A percentile compares a stretch with the other conserved stretches of the same genome.
Evolutionary conservation across 805 yeast species (phyloP).

Genomic region (Ogataea wickerhamii): DNA sequence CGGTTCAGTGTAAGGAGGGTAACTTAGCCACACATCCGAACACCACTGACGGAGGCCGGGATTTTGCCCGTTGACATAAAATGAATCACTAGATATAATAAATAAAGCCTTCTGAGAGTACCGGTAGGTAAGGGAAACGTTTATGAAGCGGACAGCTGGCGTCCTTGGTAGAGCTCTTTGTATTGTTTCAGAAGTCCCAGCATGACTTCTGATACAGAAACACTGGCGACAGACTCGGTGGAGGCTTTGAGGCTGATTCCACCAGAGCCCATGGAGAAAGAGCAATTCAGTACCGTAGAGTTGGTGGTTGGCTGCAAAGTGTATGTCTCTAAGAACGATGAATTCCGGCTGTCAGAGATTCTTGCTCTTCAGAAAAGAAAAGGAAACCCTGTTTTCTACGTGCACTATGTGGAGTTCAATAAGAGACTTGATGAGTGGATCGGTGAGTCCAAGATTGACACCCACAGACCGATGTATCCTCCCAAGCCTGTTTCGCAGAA

Average conservation of each 20-base stretch:
- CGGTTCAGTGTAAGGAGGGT: too few species aligned
- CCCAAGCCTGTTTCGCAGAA: constrained; percentile 59
- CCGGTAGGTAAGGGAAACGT: too few species aligned
- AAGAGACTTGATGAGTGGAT: constrained; percentile 98
- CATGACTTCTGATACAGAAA: constrained; percentile 32
- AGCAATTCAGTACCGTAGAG: constrained; percentile 41
- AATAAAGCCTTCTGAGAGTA: too few species aligned
- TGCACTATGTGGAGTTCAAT: constrained; percentile 91
- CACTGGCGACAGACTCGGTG: constrained; percentile 25
- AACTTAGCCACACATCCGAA: too few species aligned
- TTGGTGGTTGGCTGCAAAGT: constrained; percentile 77
- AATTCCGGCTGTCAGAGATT: constrained; percentile 78
- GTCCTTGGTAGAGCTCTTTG: background rate
- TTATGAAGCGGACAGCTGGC: background rate
- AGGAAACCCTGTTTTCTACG: constrained; percentile 78
- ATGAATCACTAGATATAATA: too few species aligned
- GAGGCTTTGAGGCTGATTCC: constrained; percentile 30
- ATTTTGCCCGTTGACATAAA: too few species aligned
- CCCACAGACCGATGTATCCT: constrained; percentile 60
- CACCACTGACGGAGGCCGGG: too few species aligned
- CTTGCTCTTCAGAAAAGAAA: constrained; percentile 71
- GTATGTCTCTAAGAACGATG: constrained; percentile 76
- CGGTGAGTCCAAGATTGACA: constrained; percentile 64
- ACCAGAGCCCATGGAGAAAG: constrained; percentile 28
- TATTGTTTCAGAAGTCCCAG: background rate